These are phyloP conservation scores for Hypericum androsaemum DNA, from an alignment of 345 rosid genomes.

Conservation along the genomic window DNA sequence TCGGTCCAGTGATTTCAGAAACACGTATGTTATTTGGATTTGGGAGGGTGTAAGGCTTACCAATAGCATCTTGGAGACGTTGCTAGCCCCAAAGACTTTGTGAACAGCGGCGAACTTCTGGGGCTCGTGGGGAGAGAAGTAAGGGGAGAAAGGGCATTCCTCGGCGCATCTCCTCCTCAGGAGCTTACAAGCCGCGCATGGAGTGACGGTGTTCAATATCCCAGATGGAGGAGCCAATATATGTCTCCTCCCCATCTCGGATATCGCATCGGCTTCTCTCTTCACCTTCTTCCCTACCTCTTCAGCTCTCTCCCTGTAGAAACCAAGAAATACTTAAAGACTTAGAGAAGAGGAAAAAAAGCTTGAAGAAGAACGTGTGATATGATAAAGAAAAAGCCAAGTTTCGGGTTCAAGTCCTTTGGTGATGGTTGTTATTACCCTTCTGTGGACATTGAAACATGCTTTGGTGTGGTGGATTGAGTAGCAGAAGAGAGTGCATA, in stretches of 20 bases:
- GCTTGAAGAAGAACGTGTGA: neutral
- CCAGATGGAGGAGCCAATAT: conserved; percentile 60
- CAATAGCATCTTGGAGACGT: conserved; percentile 91
- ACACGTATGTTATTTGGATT: no score
- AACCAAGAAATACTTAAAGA: neutral
- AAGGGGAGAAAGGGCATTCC: conserved; percentile 94
- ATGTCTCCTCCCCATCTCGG: conserved; percentile 66
- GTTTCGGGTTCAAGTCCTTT: neutral
- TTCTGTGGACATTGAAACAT: conserved; percentile 98
- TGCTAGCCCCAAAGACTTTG: conserved; percentile 95
- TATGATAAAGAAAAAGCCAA: conserved; percentile 6
- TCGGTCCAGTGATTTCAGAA: no score
- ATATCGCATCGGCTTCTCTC: conserved; percentile 64
- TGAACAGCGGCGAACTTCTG: conserved; percentile 92
- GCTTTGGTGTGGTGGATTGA: conserved; percentile 34
- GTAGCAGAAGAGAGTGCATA: conserved; percentile 17
- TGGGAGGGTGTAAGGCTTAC: conserved; percentile 23
- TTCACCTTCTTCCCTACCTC: conserved; percentile 80
- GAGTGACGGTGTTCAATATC: conserved; percentile 79
- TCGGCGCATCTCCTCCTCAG: conserved; percentile 86
- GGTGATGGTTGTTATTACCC: conserved; percentile 37
- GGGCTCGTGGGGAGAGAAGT: conserved; percentile 94
- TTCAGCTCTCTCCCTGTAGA: conserved; percentile 63
- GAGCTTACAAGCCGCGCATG: conserved; percentile 97
- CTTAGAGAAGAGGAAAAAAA: neutral